Evolutionary conservation across 805 yeast species (phyloP), one percentile per base, ranked within the genome.

Genomic region (Wickerhamomyces bisporus): DNA sequence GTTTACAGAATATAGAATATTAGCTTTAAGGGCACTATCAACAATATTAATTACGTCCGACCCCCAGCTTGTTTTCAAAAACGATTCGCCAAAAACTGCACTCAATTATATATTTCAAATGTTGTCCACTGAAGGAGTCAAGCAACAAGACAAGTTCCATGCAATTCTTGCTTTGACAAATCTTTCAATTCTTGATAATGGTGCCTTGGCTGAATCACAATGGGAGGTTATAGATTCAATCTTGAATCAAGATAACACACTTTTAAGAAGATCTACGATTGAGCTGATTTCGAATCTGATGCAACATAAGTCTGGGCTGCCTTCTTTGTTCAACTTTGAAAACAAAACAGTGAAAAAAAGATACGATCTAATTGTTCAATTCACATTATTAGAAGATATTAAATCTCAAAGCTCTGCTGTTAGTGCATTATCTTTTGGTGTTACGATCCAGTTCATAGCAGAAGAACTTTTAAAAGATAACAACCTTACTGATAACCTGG

Each of bases 131-230:
- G 57, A 52, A 10, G 53, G 52, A 7, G 28, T 53, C 5, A 42
- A 57, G 2, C 19, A 35, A 3, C 66, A 47, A 27, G 70, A 65
- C 41, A 66, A 70, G 16, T 73, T 70, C 46, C 82, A 79, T 48
- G 63, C 79, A 0, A 59, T 85, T 28, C 52, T 80, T 17, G 86
- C 89, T 0, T 64, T 84, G 21, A 84, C 91, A 1, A 85, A 84
- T 27, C 34, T 55, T 7, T 73, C 86, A 0, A 68, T 86, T 0
- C 42, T 67, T 2, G 64, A 62, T 30, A 64, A 64, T 10, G 62
- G 66, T 5, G 58, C 63, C 57, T 27, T 59, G 53, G 39, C 55
- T 35, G 26, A 44, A 46, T 21, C 52, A 48, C 32, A 67, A 34
- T 76, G 79, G 72, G 48, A 65, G 1, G 65, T 64, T 20, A 64